Evolutionary conservation across 768 basidiomycete species (phyloP), one percentile per base, ranked within the genome.

Genomic region (Daedaleopsis nitida): DNA sequence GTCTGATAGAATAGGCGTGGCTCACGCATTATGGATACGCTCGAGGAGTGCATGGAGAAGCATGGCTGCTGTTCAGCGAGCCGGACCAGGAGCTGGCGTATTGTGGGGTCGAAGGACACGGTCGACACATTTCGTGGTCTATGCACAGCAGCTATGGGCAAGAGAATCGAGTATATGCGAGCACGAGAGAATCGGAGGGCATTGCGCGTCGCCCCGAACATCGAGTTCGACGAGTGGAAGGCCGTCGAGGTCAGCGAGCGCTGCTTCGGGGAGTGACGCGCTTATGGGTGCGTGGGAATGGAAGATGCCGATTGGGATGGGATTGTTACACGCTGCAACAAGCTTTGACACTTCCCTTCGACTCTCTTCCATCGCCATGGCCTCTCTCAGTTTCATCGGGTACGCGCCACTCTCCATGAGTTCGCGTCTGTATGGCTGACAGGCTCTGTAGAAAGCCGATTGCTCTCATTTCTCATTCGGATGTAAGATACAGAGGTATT

Each of bases 401-500:
- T 88, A 66, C 47, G 80, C 73, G 48, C 32, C 45, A 23, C 39
- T 35, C 50, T 16, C 24, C 42, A 17, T 35, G 23, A 24, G 21
- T 13, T 23, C 27, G 35, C 35, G 45, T 34, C 17, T 47, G 38
- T 39, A 58, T 53, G 32, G n/a, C 61, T 73, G 54, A 73, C 42
- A 37, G 62, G 11, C 55, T 34, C 54, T 21, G 13, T 74, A 92
- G 91, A 73, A 92, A 92, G 81, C 85, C 89, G 11, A 94, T 95
- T 60, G 92, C 92, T 59, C 87, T 95, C 70, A 89, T 92, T 73
- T 94, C 92, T 59, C 90, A 92, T 73, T 92, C 91, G 53, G 93
- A 93, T 83, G 90, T 94, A 62, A 88, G 93, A 58, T 95, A 94
- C 77, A 83, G 91, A 65, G 92, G 92, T 62, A 92, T 91, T 63